Conservation (phyloP, 2,329 filamentous ascomycete species). For the Chrysoporthe cubensis region DNA sequence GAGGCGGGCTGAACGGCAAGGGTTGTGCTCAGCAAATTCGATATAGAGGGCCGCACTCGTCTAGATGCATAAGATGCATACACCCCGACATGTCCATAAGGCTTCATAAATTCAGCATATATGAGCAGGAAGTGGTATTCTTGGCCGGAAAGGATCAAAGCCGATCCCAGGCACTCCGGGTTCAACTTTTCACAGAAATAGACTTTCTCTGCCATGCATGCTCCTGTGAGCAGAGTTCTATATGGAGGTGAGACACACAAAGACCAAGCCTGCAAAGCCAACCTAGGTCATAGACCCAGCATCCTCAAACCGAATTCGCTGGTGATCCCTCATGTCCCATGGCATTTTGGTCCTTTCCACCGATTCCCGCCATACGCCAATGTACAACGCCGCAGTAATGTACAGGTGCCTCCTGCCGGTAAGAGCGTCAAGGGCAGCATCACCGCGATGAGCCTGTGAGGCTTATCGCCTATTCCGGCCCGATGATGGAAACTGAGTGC, state of each 20-base stretch:
- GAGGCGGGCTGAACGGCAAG: not conserved
- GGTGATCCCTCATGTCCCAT: not conserved
- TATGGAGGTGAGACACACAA: not conserved
- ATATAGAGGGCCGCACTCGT: not conserved
- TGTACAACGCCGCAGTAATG: constrained; percentile 20
- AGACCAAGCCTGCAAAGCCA: not conserved
- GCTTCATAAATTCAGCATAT: not conserved
- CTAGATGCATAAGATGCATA: not conserved
- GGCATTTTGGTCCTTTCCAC: not conserved
- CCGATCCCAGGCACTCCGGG: not conserved
- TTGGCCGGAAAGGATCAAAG: not conserved
- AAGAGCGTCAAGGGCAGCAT: not conserved
- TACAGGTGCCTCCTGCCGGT: constrained; percentile 11
- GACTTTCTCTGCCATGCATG: not conserved
- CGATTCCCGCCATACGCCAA: constrained; percentile 11
- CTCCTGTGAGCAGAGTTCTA: constrained; percentile 13
- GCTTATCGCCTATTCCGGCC: not conserved
- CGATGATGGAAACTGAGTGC: not conserved
- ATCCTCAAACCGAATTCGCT: not conserved
- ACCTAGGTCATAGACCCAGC: not conserved
- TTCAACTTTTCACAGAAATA: not conserved
- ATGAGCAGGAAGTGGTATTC: not conserved
- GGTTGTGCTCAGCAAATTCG: not conserved
- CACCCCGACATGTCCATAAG: not conserved
- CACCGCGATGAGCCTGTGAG: not conserved